Base-by-base conservation (phyloP, 352 stramenopile species). In the Phytophthora megakarya region DNA sequence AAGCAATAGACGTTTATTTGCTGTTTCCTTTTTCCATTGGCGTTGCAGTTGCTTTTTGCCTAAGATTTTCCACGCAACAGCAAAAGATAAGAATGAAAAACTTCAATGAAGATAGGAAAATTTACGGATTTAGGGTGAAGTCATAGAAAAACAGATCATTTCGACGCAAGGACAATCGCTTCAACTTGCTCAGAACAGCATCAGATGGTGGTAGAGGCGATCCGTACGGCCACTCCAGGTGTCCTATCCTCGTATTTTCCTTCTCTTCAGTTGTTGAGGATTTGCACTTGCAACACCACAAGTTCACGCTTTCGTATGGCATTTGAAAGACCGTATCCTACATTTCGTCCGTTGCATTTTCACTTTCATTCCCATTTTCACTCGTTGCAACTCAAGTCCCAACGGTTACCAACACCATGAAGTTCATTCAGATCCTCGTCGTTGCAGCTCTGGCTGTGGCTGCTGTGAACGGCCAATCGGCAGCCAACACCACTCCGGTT, bases 361-460 rank as follows among this genome's bases (percentile, higher is more conserved):
- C 25, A 32, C 40, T 33, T 33, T 52, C 54, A 71, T 61, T 74
- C 33, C 33, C 43, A 45, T 42, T 58, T 71, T 40, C 47, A 62
- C 45, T 58, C 40, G 64, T 55, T 65, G 25, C 45, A 32, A 9
- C 26, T 32, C 54, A 75, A 75, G 67, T 65, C 52, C 19, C 38
- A 60, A 61, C 44, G 33, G 59, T 57, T 62, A 40, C 37, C 48
- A 39, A 33, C 30, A 44, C 65, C 54, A 78, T 78, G 66, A 67
- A 78, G 66, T 57, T 75, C 53, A 54, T 73, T 45, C 61, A 75
- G 38, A 28, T 73, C 40, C 43, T 78, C 57, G 52, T 63, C 15
- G 50, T 78, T 19, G 66, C 62, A 22, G 62, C 65, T 4, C 53
- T 78, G 12, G 66, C 66, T 30, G 43, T 72, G n/a, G 61, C 45